A percentile compares a stretch with the other conserved stretches of the same genome.
phyloP scores from a whole-genome alignment of 352 stramenopile genomes.

The Pythium dissimile region DNA sequence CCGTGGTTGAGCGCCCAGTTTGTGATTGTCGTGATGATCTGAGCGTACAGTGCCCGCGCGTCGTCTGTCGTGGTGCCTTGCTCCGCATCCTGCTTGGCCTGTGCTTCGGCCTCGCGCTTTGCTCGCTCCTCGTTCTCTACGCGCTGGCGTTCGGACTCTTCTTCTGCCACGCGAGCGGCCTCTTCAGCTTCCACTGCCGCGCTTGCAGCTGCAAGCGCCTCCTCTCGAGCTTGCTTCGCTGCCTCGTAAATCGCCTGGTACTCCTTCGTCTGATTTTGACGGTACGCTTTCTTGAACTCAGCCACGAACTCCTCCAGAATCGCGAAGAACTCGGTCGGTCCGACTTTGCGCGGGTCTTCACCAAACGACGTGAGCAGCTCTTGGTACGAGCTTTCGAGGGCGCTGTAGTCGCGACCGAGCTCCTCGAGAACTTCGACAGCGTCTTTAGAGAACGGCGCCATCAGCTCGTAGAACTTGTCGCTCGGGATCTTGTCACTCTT shows the following conservation, averaged over 20 bases:
- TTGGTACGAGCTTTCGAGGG: conserved; percentile 68
- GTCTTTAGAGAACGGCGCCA: conserved; percentile 79
- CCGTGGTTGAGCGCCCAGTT: conserved; percentile 56
- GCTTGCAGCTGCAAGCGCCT: conserved; percentile 32
- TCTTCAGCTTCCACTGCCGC: conserved; percentile 29
- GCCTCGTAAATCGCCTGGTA: conserved; percentile 77
- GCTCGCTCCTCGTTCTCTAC: conserved; percentile 59
- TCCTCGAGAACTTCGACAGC: conserved; percentile 80
- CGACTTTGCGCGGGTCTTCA: conserved; percentile 77
- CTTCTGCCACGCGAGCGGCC: conserved; percentile 26
- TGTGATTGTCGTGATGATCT: conserved; percentile 65
- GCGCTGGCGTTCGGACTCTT: conserved; percentile 37
- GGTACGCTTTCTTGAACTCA: conserved; percentile 87
- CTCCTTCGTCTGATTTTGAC: conserved; percentile 86
- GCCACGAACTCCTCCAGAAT: conserved; percentile 82
- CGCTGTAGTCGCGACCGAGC: conserved; percentile 68
- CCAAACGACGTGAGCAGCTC: conserved; percentile 82
- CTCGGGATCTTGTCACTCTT: conserved; percentile 70
- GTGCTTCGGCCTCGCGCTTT: conserved; percentile 47
- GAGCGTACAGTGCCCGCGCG: conserved; percentile 55
- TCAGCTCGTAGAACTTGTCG: conserved; percentile 80
- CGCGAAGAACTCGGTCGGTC: conserved; percentile 79
- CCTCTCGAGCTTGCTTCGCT: conserved; percentile 43
- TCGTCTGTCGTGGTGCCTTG: conserved; percentile 28
- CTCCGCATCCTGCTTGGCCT: conserved; percentile 18